Evolutionary conservation across 768 basidiomycete species (phyloP).

Genomic region (Mycena vulgaris): DNA sequence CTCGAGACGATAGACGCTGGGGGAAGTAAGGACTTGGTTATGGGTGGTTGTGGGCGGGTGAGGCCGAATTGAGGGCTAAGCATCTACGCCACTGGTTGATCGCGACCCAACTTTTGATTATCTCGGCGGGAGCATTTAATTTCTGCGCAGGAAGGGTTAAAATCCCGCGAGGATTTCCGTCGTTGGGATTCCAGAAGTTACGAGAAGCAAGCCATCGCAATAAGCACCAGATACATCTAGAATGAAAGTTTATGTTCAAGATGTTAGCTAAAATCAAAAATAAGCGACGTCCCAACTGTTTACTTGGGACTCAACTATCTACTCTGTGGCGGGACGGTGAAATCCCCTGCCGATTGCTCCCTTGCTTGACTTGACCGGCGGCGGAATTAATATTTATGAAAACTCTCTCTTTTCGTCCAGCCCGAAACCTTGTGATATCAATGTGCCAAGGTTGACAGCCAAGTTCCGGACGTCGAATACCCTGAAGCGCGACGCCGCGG

Average conservation of each 20-base stretch:
- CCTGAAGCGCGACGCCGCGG: conserved; percentile 3
- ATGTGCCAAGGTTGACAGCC: conserved; percentile 28
- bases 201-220: no score
- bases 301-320: neutral
- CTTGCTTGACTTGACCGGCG: conserved; percentile 27
- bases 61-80: neutral
- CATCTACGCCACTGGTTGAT: conserved; percentile 7
- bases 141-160: neutral
- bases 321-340: conserved; percentile 1
- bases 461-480: conserved; percentile 27
- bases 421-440: conserved; percentile 24
- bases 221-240: neutral
- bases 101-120: conserved; percentile 23
- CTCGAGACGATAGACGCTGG: neutral
- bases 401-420: conserved; percentile 3
- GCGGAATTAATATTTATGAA: conserved; percentile 14
- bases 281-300: neutral
- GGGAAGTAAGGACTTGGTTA: neutral
- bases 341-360: no score
- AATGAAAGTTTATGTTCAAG: conserved; percentile 6
- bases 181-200: neutral
- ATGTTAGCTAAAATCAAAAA: neutral
- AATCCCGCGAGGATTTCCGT: conserved; percentile 4
- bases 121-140: conserved; percentile 18
- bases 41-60: conserved; percentile 33